phyloP scores from a whole-genome alignment of 1,139 yeast species.

The Protomyces arabidopsidicola region DNA sequence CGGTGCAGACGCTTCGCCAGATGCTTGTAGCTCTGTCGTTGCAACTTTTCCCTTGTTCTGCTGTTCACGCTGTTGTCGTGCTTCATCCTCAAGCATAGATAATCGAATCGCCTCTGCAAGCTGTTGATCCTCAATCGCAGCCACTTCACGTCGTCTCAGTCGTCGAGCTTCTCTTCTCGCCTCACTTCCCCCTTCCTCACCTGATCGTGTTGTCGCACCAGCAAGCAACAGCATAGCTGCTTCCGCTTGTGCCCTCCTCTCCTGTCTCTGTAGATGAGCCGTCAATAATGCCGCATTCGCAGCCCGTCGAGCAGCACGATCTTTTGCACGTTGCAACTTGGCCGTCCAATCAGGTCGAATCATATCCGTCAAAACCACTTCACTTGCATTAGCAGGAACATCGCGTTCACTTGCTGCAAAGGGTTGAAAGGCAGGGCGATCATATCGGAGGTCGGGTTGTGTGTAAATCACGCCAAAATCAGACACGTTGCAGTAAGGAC shows the following conservation, averaged over 20 bases:
- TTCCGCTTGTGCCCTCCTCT: conserved; percentile 19
- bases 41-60: neutral
- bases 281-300: conserved; percentile 44
- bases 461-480: conserved; percentile 79
- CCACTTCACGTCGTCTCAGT: conserved; percentile 14
- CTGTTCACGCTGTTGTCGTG: conserved; percentile 42
- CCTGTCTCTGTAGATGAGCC: conserved; percentile 27
- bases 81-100: conserved; percentile 63
- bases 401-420: conserved; percentile 7
- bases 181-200: neutral
- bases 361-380: conserved; percentile 69
- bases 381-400: conserved; percentile 55
- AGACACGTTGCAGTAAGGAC: conserved; percentile 90
- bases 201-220: neutral
- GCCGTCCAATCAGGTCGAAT: conserved; percentile 92
- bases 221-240: neutral
- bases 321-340: conserved; percentile 64
- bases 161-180: neutral
- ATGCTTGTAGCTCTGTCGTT: neutral
- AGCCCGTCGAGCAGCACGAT: conserved; percentile 73
- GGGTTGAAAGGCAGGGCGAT: conserved; percentile 4
- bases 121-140: conserved; percentile 19
- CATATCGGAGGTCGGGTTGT: conserved; percentile 44
- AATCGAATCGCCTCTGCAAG: conserved; percentile 55
- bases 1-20: neutral